Base-by-base conservation (phyloP, 1,284 basidiomycete species). In the Ceratobasidium sp. region DNA sequence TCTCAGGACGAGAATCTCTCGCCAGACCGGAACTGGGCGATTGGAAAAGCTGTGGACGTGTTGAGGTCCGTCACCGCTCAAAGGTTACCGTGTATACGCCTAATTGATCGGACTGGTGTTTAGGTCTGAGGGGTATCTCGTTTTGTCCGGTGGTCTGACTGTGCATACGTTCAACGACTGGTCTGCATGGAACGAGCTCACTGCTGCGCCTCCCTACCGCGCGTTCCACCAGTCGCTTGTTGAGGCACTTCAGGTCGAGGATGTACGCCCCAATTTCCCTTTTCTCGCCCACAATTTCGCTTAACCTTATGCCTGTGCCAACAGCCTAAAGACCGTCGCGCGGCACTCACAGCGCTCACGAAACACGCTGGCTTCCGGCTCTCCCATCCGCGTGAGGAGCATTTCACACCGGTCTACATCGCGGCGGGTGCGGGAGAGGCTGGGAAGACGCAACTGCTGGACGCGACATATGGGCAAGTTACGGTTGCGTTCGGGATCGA, bases 381-480 rank as follows among this genome's bases (percentile, higher is more conserved):
- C 2, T 85, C 88, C 27, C 90, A 93, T 77, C 91, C 91, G 2
- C 83, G 89, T 6, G 88, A 88, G 78, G 91, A 92, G 27, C 91
- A 92, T 78, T 91, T 91, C 79, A 84, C 92, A 22, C 91, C 91
- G 11, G 78, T 92, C 27, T 92, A 92, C 80, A 84, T 91, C 49
- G 91, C 88, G 4, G 89, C 87, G 27, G 91, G 90, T 9, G 90
- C 90, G n/a, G 90, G 89, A 4, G 89, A 88, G 73, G 84, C 83
- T 7, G 88, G 87, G 14, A 81, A 82, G 31, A 84, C 84, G 13
- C 83, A 81, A 77, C 83, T 90, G 6, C 75, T 91, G 46, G 81
- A 84, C 68, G 87, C 85, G 29, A 79, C 87, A 59, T 89, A 89
- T 79, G 89, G 89, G 11, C 82, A 84, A 27, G 85, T 86, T 14